Conservation (phyloP, 768 basidiomycete species). For the Lactarius sanguifluus region DNA sequence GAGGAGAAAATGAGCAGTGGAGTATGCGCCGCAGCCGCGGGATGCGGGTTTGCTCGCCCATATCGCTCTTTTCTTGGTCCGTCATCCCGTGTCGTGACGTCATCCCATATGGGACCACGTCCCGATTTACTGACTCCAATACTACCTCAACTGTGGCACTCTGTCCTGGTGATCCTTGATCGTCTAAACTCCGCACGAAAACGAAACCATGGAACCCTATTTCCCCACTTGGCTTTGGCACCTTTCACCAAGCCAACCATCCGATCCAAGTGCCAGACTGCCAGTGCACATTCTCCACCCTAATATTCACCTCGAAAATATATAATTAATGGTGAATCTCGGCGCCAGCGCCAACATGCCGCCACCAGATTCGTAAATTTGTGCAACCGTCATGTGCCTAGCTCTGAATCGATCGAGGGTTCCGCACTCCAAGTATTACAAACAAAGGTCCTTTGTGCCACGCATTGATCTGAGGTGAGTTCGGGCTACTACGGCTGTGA, state of each 20-base stretch:
- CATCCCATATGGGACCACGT: constrained; percentile 10
- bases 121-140: not conserved
- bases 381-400: not conserved
- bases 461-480: constrained; percentile 9
- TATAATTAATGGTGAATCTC: not conserved
- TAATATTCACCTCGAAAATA: not conserved
- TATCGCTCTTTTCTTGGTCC: constrained; percentile 8
- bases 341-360: not conserved
- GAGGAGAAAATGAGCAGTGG: not conserved
- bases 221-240: not conserved
- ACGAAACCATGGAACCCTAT: not conserved
- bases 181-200: not conserved
- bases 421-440: constrained; percentile 1
- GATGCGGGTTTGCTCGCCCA: constrained; percentile 9
- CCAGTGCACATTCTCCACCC: not conserved
- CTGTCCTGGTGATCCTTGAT: constrained; percentile 4
- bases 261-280: not conserved
- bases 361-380: not conserved
- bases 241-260: constrained; percentile 1
- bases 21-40: constrained; percentile 21
- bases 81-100: constrained; percentile 19
- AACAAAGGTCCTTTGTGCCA: not conserved
- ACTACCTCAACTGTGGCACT: constrained; percentile 8
- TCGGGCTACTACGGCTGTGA: not conserved
- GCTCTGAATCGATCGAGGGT: not conserved